phyloP scores from a whole-genome alignment of 2,329 filamentous ascomycete species.

The Chrysosporium queenslandicum region DNA sequence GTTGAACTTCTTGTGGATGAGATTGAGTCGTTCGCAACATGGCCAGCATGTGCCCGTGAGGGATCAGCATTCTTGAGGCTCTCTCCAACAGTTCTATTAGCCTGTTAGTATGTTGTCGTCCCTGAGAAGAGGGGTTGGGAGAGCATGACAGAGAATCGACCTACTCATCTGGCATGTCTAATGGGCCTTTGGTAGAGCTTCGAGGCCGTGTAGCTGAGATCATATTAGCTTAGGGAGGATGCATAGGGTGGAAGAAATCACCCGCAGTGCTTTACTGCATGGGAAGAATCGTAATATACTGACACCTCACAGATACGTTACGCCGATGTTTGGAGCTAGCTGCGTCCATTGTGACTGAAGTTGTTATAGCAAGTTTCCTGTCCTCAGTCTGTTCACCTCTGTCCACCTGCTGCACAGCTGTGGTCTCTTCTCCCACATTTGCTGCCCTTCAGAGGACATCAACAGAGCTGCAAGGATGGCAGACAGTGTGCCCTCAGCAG shows the following conservation, averaged over 20 bases:
- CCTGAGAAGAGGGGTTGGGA: background rate
- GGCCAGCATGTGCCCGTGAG: background rate
- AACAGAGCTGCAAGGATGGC: background rate
- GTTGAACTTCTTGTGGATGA: conserved; percentile 5
- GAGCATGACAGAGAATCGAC: conserved; percentile 23
- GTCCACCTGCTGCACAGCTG: background rate
- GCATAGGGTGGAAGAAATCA: background rate
- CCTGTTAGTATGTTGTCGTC: background rate
- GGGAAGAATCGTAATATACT: background rate
- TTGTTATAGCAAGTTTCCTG: background rate
- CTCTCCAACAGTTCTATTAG: conserved; percentile 1
- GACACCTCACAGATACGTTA: conserved; percentile 31
- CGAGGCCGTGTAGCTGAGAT: conserved; percentile 32
- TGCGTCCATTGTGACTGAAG: conserved; percentile 19
- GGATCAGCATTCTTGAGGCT: background rate
- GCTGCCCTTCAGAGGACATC: background rate
- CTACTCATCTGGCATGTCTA: conserved; percentile 63
- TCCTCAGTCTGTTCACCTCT: background rate
- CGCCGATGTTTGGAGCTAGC: conserved; percentile 25
- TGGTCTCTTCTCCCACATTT: background rate
- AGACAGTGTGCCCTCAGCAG: background rate
- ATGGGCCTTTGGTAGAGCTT: conserved; percentile 61
- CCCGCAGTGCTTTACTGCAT: background rate
- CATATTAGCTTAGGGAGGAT: conserved; percentile 5
- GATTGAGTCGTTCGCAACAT: background rate